These are phyloP conservation scores for Knoxia roxburghii DNA, from an alignment of 257 asterid genomes.

Conservation along the genomic window DNA sequence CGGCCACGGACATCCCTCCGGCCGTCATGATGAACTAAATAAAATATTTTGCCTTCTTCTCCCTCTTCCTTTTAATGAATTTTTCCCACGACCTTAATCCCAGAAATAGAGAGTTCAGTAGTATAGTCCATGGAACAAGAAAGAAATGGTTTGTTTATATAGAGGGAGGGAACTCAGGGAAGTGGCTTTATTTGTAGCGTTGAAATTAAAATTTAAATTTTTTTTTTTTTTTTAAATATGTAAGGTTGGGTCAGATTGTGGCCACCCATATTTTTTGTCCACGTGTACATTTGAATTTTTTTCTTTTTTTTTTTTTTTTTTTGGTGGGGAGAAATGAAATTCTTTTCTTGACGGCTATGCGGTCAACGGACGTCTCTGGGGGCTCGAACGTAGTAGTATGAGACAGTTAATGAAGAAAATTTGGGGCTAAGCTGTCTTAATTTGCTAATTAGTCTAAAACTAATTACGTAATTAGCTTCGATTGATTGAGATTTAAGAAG, in stretches of 20 bases:
- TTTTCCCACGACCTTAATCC: background rate
- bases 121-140: background rate
- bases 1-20: conserved; percentile 46
- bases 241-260: background rate
- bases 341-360: conserved; percentile 26
- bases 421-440: background rate
- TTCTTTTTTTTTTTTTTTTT: background rate
- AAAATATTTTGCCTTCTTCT: too few species aligned
- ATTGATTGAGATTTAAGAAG: too few species aligned
- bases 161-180: background rate
- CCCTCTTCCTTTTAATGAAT: background rate
- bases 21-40: conserved; percentile 42
- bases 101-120: too few species aligned
- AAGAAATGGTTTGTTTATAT: background rate
- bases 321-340: background rate
- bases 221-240: too few species aligned
- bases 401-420: too few species aligned
- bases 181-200: background rate
- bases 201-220: too few species aligned
- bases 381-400: too few species aligned
- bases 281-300: conserved; percentile 28
- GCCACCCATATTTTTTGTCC: conserved; percentile 7
- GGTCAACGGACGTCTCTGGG: conserved; percentile 47
- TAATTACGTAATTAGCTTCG: too few species aligned
- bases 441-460: background rate